phyloP scores from a whole-genome alignment of 371 early-diverging fungal genomes.

The Apophysomyces ossiformis region DNA sequence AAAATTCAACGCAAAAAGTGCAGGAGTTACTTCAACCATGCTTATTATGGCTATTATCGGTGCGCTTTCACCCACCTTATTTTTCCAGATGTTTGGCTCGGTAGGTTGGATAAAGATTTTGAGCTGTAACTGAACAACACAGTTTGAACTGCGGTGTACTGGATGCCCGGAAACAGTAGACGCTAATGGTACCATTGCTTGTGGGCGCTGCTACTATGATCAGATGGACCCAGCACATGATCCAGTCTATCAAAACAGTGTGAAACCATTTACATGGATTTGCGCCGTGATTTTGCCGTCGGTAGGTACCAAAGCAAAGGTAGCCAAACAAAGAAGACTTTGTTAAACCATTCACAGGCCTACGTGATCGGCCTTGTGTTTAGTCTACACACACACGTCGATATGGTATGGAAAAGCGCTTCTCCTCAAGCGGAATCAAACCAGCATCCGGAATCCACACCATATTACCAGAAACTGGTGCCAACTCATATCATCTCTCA shows the following conservation, averaged over 20 bases:
- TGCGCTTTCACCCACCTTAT: conserved; percentile 92
- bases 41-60: conserved; percentile 95
- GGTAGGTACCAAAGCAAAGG: conserved; percentile 21
- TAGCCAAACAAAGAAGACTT: background rate
- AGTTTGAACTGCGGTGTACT: conserved; percentile 66
- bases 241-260: conserved; percentile 77
- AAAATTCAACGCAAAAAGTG: conserved; percentile 92
- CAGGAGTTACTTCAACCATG: conserved; percentile 94
- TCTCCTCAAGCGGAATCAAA: conserved; percentile 20
- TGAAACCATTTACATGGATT: conserved; percentile 86
- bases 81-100: conserved; percentile 89
- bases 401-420: conserved; percentile 80
- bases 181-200: conserved; percentile 33
- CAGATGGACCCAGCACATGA: conserved; percentile 76
- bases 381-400: conserved; percentile 90
- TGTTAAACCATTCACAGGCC: conserved; percentile 41
- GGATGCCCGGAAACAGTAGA: conserved; percentile 50
- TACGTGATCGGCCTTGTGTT: conserved; percentile 93
- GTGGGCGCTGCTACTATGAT: conserved; percentile 67
- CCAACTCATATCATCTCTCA: conserved; percentile 28
- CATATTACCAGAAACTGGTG: conserved; percentile 25
- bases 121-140: background rate
- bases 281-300: conserved; percentile 87
- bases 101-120: conserved; percentile 35
- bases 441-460: conserved; percentile 26